phyloP scores from a whole-genome alignment of 371 early-diverging fungal genomes.

The Phascolomyces articulosus region DNA sequence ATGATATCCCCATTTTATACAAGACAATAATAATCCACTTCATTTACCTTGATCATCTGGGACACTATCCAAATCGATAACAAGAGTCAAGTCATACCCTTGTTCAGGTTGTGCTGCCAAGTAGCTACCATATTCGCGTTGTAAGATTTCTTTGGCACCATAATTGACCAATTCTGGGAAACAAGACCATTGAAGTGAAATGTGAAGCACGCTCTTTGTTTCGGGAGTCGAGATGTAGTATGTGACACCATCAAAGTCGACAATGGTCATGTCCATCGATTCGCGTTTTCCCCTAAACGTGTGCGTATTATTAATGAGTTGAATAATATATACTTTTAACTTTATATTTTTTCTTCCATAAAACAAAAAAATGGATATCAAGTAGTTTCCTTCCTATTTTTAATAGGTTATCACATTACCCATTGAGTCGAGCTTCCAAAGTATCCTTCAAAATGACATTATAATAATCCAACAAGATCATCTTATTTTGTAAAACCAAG shows the following conservation, averaged over 20 bases:
- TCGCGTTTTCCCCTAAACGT: conserved; percentile 76
- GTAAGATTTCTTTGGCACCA: conserved; percentile 82
- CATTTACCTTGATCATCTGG: conserved; percentile 77
- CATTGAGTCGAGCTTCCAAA: conserved; percentile 58
- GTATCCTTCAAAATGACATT: conserved; percentile 71
- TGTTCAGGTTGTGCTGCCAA: conserved; percentile 65
- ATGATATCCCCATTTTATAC: too few relatives aligned
- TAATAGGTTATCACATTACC: conserved; percentile 33
- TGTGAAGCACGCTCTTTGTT: conserved; percentile 64
- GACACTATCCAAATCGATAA: conserved; percentile 79
- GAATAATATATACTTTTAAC: conserved; percentile 4
- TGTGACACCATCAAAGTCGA: conserved; percentile 95
- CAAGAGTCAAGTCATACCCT: conserved; percentile 85
- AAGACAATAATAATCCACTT: too few relatives aligned
- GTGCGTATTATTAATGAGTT: too few relatives aligned
- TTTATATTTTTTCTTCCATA: conserved; percentile 4
- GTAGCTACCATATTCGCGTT: conserved; percentile 80
- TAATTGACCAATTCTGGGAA: conserved; percentile 75
- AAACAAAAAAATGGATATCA: conserved; percentile 1
- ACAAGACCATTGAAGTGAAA: conserved; percentile 89
- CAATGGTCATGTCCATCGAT: conserved; percentile 79
- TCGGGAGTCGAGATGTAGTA: conserved; percentile 85
- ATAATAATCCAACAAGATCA: conserved; percentile 75
- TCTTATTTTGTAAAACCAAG: conserved; percentile 15
- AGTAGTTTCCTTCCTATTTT: neutral